Evolutionary conservation across 345 rosid genomes (phyloP).

Genomic region (Salix purpurea): DNA sequence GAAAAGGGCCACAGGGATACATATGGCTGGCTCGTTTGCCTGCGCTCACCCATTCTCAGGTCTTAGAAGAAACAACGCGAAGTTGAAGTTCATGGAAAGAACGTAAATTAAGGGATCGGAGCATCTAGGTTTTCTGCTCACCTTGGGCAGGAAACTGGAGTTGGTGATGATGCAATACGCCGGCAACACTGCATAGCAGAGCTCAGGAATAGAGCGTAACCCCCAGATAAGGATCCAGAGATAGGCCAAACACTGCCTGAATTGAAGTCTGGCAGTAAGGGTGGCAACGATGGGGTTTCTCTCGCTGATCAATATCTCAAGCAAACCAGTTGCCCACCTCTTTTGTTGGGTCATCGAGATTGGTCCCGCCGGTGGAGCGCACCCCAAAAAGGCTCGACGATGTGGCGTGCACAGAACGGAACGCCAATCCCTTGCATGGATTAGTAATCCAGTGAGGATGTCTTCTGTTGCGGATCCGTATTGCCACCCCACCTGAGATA

Average conservation of each 20-base stretch:
- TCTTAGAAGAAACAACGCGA: background rate
- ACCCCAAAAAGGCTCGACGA: constrained; percentile 57
- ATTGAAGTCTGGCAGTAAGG: constrained; percentile 30
- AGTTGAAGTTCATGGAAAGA: background rate
- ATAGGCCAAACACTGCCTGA: constrained; percentile 50
- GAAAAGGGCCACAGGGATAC: constrained; percentile 18
- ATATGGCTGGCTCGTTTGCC: constrained; percentile 31
- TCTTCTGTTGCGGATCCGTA: constrained; percentile 66
- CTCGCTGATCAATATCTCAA: constrained; percentile 42
- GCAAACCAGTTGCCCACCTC: constrained; percentile 62
- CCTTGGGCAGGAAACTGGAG: constrained; percentile 62
- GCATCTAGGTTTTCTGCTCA: background rate
- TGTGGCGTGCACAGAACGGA: constrained; percentile 23
- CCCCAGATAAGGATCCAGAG: constrained; percentile 27
- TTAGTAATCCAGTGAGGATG: constrained; percentile 38
- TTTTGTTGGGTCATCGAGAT: constrained; percentile 44
- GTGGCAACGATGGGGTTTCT: constrained; percentile 34
- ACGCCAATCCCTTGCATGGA: constrained; percentile 60
- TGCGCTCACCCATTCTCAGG: background rate
- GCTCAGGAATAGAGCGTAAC: constrained; percentile 51
- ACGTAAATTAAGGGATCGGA: background rate
- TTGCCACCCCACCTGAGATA: constrained; percentile 50
- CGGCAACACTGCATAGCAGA: constrained; percentile 48
- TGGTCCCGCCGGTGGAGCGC: constrained; percentile 39
- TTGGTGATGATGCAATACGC: constrained; percentile 56